Base-by-base conservation (phyloP, 495 filamentous ascomycete genomes). In the Venustampulla echinocandica region DNA sequence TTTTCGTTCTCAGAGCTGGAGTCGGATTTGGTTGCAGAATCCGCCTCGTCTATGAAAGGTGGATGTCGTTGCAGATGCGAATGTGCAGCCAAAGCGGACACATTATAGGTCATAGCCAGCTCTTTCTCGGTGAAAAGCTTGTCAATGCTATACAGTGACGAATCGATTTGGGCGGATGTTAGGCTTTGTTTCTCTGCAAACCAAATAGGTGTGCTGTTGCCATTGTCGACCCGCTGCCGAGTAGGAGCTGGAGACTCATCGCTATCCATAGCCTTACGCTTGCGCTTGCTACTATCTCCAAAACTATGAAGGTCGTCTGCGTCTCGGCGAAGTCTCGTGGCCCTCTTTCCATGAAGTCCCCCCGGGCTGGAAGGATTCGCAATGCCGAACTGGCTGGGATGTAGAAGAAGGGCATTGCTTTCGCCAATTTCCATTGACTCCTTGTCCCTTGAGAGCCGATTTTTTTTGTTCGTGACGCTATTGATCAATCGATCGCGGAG, bases 71-170 rank as follows among this genome's bases (percentile, higher is more conserved):
- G 69, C 61, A 69, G 76, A 66, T 59, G 76, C 55, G 52, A 69
- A 52, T 73, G 64, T 10, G 84, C 75, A 9, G 81, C 81, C 17
- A 86, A 58, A 35, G 82, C 81, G 0, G 87, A 82, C 21, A 75
- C 65, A 53, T 86, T 85, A 34, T 84, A 81, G 3, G 81, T 80
- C 63, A 85, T 71, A 22, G 77, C 73, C 10, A 96, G 78, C 63
- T 97, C 90, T 66, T 90, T 95, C 50, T 95, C 89, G 0, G 87
- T 94, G 58, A 97, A 96, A 19, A 97, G 78, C 47, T 87, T 85
- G 42, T 94, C 82, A 48, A 97, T 80, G 36, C 82, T 87, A 64
- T 88, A 92, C 1, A 79, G 56, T 34, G 80, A 65, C 62, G 63
- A 59, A 46, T 75, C 66, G 6, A 74, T 60, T 27, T 76, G 74